phyloP scores from a whole-genome alignment of 2,329 filamentous ascomycete species.

The Penicillium olsonii region DNA sequence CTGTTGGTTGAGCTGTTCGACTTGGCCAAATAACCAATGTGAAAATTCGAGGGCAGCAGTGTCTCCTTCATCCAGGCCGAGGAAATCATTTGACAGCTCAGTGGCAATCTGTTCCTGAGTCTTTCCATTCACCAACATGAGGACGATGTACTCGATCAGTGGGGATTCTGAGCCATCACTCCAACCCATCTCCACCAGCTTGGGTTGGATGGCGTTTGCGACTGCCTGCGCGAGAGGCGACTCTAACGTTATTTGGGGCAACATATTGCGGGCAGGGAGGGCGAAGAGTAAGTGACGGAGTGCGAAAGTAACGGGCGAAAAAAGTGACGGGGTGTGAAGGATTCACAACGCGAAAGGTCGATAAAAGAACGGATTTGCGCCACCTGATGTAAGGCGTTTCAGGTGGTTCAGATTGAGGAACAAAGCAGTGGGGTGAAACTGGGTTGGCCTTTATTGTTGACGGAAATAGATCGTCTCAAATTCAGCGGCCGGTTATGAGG shows the following conservation, averaged over 20 bases:
- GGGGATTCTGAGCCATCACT: slow-evolving; percentile 78
- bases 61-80: slow-evolving; percentile 80
- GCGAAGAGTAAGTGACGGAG: slow-evolving; percentile 5
- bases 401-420: slow-evolving; percentile 3
- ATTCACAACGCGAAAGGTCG: slow-evolving; percentile 7
- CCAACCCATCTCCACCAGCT: slow-evolving; percentile 92
- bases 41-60: slow-evolving; percentile 80
- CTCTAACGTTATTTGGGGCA: slow-evolving; percentile 68
- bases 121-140: slow-evolving; percentile 96
- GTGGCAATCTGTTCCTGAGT: slow-evolving; percentile 84
- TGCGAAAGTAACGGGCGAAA: not conserved
- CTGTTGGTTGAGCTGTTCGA: slow-evolving; percentile 67
- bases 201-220: slow-evolving; percentile 79
- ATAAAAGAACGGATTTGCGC: slow-evolving; percentile 18
- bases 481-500: not conserved
- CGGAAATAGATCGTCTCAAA: not conserved
- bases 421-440: not conserved
- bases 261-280: too few relatives aligned
- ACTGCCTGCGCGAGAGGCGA: slow-evolving; percentile 85
- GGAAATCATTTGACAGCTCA: slow-evolving; percentile 84
- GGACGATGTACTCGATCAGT: slow-evolving; percentile 91
- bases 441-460: not conserved
- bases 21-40: slow-evolving; percentile 89
- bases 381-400: slow-evolving; percentile 15
- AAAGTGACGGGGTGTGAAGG: slow-evolving; percentile 1